Evolutionary conservation across 176 grass and related monocot species (phyloP), one percentile per base, ranked within the genome.

Genomic region (Oryza meridionalis): DNA sequence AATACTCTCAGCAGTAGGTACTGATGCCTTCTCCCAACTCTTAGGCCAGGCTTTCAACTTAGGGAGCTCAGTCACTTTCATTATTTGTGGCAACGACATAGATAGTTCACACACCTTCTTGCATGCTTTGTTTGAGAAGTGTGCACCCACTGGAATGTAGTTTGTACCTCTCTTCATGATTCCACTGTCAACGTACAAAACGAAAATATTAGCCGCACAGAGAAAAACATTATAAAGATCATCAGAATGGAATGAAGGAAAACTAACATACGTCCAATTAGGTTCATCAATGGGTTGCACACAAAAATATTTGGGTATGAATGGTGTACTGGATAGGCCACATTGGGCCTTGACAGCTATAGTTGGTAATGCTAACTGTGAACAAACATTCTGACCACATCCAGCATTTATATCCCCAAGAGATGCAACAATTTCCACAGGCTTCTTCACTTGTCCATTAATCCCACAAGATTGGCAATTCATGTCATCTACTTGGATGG

Each of bases 41-140:
- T 72, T 89, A 80, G 90, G 92, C 88, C 86, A 97, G 68, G 70
- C 75, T 65, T 91, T 74, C 19, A 66, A 85, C n/a, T 73, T 91
- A 15, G 86, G 78, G 64, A 92, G 27, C 67, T 72, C 77, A 4
- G 67, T 62, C 26, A 89, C 59, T 82, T 86, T 50, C 21, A 97
- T 45, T 51, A 92, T 50, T 38, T 77, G 58, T 66, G 90, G 88
- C 73, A 97, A 88, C 21, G 62, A 86, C 66, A 40, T 59, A 58
- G 88, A 86, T 42, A 85, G 43, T 26, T 91, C 88, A 49, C 68
- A 79, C 51, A 88, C 88, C 75, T 87, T 87, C 84, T 83, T 83
- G 75, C 86, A 75, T 81, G 88, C 81, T 91, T 86, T 88, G 67
- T 67, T 91, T 43, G 92, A 94, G 14, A 91, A 31, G 64, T 88